Conservation (phyloP, 2,329 filamentous ascomycete species). For the Cordyceps farinosa region DNA sequence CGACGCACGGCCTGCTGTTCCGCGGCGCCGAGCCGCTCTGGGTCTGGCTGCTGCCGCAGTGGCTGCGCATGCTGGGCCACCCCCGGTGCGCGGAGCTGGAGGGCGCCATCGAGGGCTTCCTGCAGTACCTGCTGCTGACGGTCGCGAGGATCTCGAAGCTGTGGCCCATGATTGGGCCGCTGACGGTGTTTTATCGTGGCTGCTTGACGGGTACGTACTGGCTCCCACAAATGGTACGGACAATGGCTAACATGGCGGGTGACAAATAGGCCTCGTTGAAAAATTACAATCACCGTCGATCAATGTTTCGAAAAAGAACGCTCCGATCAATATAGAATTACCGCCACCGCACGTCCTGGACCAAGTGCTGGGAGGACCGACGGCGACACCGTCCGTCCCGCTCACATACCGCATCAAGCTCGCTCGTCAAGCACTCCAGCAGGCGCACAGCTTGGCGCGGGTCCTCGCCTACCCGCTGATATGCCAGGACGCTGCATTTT, state of each 20-base stretch:
- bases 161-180: slow-evolving; percentile 45
- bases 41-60: slow-evolving; percentile 59
- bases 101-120: slow-evolving; percentile 50
- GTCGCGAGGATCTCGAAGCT: slow-evolving; percentile 42
- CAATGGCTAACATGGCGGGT: slow-evolving; percentile 19
- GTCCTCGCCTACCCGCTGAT: slow-evolving; percentile 41
- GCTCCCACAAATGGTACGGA: neutral
- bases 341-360: slow-evolving; percentile 39
- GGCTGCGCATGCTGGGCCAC: slow-evolving; percentile 56
- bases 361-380: slow-evolving; percentile 30
- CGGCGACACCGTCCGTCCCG: slow-evolving; percentile 21
- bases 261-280: slow-evolving; percentile 30
- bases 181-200: slow-evolving; percentile 47
- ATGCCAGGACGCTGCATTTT: slow-evolving; percentile 32
- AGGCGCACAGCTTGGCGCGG: slow-evolving; percentile 42
- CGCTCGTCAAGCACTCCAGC: slow-evolving; percentile 43
- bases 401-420: slow-evolving; percentile 39
- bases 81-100: slow-evolving; percentile 44
- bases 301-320: slow-evolving; percentile 27
- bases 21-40: slow-evolving; percentile 61
- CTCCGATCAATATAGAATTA: slow-evolving; percentile 30
- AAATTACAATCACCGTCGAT: slow-evolving; percentile 33
- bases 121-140: slow-evolving; percentile 46
- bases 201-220: slow-evolving; percentile 42
- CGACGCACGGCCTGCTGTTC: slow-evolving; percentile 42